Percentiles rank a stretch among this genome's conserved stretches.
These are phyloP conservation scores for Olyra latifolia DNA, from an alignment of 176 grass and related monocot genomes.

Conservation along the genomic window DNA sequence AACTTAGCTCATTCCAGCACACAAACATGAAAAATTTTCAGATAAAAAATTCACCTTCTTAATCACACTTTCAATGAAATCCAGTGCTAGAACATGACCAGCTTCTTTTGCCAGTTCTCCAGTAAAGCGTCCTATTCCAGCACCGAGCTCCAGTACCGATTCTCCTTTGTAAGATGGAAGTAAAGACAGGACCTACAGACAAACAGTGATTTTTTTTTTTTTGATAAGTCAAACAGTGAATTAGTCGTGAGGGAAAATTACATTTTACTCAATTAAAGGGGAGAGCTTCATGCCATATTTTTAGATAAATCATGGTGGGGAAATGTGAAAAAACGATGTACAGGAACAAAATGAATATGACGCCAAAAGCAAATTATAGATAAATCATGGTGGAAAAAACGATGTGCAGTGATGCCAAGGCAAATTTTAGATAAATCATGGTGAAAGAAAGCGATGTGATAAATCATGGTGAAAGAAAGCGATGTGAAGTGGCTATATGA, in stretches of 20 bases:
- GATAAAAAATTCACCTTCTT: conserved; percentile 66
- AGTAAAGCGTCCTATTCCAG: conserved; percentile 93
- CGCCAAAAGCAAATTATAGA: not conserved
- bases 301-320: not conserved
- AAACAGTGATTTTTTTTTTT: no score
- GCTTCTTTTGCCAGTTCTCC: conserved; percentile 90
- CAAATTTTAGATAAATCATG: not conserved
- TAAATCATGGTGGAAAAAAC: not conserved
- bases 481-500: not conserved
- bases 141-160: conserved; percentile 84
- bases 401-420: not conserved
- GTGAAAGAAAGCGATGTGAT: not conserved
- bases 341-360: not conserved
- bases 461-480: not conserved
- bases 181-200: conserved; percentile 71
- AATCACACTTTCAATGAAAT: conserved; percentile 98
- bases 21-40: not conserved
- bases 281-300: not conserved
- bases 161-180: conserved; percentile 82
- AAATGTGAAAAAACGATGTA: not conserved
- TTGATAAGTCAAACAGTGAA: no score
- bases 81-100: conserved; percentile 77
- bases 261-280: not conserved
- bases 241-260: conserved; percentile 16
- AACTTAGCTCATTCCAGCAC: not conserved